Percentiles rank a stretch among this genome's conserved stretches.
Evolutionary conservation across 78 protist genomes (phyloP).

Genomic region (Tieghemostelium lacteum): DNA sequence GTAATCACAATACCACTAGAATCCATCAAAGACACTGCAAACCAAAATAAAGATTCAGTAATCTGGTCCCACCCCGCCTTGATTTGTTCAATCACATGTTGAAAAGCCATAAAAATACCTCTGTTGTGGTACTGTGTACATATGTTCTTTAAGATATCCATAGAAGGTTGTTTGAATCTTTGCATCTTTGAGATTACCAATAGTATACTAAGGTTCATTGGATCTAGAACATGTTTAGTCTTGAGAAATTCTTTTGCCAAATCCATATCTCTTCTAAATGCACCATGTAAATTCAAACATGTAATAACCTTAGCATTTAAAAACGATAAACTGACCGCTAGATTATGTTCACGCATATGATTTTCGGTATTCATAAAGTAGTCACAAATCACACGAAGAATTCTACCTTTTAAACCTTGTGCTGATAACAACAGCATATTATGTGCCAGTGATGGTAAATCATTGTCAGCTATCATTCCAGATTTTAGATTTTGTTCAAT

Average conservation of each 20-base stretch:
- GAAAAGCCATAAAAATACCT: no score
- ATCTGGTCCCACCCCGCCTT: slow-evolving; percentile 3
- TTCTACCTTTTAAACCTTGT: slow-evolving; percentile 48
- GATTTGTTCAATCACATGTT: not conserved
- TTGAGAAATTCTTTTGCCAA: slow-evolving; percentile 46
- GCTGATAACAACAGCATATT: slow-evolving; percentile 20
- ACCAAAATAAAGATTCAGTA: slow-evolving; percentile 18
- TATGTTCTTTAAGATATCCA: not conserved
- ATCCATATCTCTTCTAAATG: slow-evolving; percentile 45
- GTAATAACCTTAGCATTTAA: not conserved
- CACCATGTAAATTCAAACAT: no score
- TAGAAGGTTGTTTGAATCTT: slow-evolving; percentile 3
- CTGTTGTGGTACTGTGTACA: no score
- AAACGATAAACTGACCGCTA: not conserved
- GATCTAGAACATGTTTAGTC: not conserved
- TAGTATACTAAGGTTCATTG: slow-evolving; percentile 6
- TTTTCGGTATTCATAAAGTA: not conserved
- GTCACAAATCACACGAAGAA: slow-evolving; percentile 8
- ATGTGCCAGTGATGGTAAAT: slow-evolving; percentile 4
- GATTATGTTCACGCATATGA: no score
- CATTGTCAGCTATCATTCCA: not conserved
- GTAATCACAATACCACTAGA: slow-evolving; percentile 15
- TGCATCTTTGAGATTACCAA: slow-evolving; percentile 26
- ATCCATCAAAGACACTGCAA: slow-evolving; percentile 39
- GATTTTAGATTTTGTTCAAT: not conserved